These are phyloP conservation scores for Chrysopogon serrulatus DNA, from an alignment of 176 grass and related monocot genomes.

Conservation along the genomic window DNA sequence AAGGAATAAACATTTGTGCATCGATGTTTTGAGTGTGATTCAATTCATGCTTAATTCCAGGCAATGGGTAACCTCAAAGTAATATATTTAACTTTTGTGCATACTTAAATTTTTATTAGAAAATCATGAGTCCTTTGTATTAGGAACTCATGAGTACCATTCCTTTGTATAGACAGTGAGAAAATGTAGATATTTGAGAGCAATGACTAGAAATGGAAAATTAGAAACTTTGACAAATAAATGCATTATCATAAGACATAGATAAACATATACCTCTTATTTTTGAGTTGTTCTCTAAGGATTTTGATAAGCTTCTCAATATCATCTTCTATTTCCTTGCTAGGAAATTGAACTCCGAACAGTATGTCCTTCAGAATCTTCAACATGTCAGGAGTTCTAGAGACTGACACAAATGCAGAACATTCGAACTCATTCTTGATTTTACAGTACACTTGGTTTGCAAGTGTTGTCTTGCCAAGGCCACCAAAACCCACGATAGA, in stretches of 20 bases:
- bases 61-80: too few species aligned
- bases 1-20: too few species aligned
- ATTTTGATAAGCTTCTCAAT: background rate
- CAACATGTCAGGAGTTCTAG: background rate
- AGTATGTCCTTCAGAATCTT: background rate
- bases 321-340: background rate
- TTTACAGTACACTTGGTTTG: background rate
- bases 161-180: too few species aligned
- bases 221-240: too few species aligned
- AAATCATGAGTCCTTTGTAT: too few species aligned
- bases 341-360: background rate
- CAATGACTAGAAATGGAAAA: too few species aligned
- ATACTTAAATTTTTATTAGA: too few species aligned
- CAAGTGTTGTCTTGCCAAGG: slow-evolving; percentile 10
- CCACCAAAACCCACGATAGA: background rate
- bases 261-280: background rate
- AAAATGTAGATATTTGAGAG: too few species aligned
- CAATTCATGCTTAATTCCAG: too few species aligned
- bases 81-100: too few species aligned
- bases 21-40: too few species aligned
- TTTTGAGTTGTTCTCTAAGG: background rate
- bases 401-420: background rate
- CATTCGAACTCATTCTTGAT: background rate
- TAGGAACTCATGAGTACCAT: too few species aligned
- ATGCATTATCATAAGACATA: background rate